Evolutionary conservation across 2,329 filamentous ascomycete genomes (phyloP).

Genomic region (Pseudogymnoascus sp.): DNA sequence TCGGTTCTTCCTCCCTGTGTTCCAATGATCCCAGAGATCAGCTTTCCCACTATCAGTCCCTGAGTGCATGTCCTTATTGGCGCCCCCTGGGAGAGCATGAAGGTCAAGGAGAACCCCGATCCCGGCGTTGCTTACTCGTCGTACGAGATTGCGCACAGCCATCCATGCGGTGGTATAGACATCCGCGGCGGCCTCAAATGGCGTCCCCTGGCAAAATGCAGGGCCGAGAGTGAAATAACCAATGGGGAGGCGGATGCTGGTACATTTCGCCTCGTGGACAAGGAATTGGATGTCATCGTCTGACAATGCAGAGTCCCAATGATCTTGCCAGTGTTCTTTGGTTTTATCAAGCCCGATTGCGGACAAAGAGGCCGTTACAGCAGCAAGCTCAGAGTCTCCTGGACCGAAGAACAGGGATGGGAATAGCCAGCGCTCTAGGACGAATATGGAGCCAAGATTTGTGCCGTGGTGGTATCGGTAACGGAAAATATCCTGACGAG

Average conservation of each 20-base stretch:
- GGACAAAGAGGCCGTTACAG: slow-evolving; percentile 38
- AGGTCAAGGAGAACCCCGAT: slow-evolving; percentile 51
- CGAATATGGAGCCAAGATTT: slow-evolving; percentile 51
- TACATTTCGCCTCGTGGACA: slow-evolving; percentile 42
- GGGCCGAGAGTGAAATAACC: slow-evolving; percentile 50
- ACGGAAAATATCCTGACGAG: slow-evolving; percentile 35
- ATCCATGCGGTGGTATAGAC: slow-evolving; percentile 48
- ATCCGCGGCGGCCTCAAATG: slow-evolving; percentile 38
- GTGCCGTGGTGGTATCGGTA: slow-evolving; percentile 53
- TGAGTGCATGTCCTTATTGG: slow-evolving; percentile 47
- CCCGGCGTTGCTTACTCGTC: slow-evolving; percentile 36
- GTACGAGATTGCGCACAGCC: slow-evolving; percentile 39
- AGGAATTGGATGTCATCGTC: slow-evolving; percentile 47
- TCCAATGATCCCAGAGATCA: slow-evolving; percentile 37
- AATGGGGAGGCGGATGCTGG: slow-evolving; percentile 50
- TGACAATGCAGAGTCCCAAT: slow-evolving; percentile 43
- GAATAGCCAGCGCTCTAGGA: slow-evolving; percentile 52
- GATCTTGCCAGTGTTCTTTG: slow-evolving; percentile 41
- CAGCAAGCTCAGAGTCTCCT: slow-evolving; percentile 42
- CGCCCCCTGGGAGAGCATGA: slow-evolving; percentile 50
- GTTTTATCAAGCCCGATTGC: slow-evolving; percentile 40
- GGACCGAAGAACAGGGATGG: slow-evolving; percentile 39
- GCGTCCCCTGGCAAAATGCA: slow-evolving; percentile 40
- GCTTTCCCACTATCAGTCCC: slow-evolving; percentile 45
- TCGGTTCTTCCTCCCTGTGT: slow-evolving; percentile 31